Conservation (phyloP, 2,329 filamentous ascomycete species). For the Balansia obtecta region DNA sequence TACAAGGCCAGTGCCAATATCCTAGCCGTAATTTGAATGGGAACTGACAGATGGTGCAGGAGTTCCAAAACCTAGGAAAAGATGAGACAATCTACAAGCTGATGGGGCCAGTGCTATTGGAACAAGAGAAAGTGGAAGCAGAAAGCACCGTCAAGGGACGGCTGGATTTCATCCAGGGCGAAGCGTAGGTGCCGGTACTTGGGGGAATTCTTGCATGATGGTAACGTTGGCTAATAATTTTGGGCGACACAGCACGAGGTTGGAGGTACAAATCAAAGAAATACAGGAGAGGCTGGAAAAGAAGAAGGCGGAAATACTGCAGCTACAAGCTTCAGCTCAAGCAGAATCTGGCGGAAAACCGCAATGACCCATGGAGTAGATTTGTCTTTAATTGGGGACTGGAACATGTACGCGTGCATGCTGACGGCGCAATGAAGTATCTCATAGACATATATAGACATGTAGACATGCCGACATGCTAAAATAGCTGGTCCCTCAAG, state of each 20-base stretch:
- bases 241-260: constrained; percentile 17
- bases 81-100: constrained; percentile 93
- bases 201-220: neutral
- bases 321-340: constrained; percentile 39
- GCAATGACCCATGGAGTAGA: constrained; percentile 13
- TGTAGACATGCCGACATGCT: too few species aligned
- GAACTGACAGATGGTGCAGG: constrained; percentile 33
- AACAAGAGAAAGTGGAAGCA: constrained; percentile 87
- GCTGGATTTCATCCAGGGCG: constrained; percentile 82
- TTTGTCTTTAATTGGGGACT: neutral
- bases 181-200: constrained; percentile 55
- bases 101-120: constrained; percentile 80
- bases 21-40: neutral
- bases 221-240: constrained; percentile 8
- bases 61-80: constrained; percentile 68
- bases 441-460: neutral
- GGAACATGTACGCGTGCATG: too few species aligned
- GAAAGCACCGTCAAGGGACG: constrained; percentile 83
- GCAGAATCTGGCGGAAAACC: constrained; percentile 23
- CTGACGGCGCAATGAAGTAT: neutral
- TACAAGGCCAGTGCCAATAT: constrained; percentile 46
- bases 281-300: constrained; percentile 43
- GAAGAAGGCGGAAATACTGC: constrained; percentile 48
- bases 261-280: constrained; percentile 42
- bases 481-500: too few species aligned